Base-by-base conservation (phyloP, 495 filamentous ascomycete species). In the Penicillium tannophilum region DNA sequence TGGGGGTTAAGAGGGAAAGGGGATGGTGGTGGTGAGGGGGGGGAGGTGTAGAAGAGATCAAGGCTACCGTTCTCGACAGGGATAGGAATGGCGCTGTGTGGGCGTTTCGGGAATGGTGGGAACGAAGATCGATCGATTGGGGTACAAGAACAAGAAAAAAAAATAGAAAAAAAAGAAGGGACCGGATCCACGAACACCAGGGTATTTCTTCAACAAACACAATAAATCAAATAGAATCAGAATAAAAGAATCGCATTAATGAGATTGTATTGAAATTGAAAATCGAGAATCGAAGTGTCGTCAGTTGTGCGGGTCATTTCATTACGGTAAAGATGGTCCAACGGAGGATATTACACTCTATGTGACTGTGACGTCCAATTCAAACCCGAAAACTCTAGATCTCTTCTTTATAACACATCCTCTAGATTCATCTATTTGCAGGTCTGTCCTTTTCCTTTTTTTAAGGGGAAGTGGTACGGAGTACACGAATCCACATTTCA, bases 1-100 rank as follows among this genome's bases (percentile, higher is more conserved):
- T 71, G 73, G 74, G 70, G 71, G 71, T 60, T 70, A 70, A 76
- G 70, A 73, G 54, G 56, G 60, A 63, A 63, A 63, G 64, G 59
- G 65, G 63, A 54, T 47, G 47, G 39, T 52, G 46, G 54, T 55
- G 55, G 51, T 46, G 49, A 53, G 53, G 56, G 57, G 56, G 57
- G 67, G 63, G 52, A 28, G 55, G 61, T 56, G 36, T 58, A 56
- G 55, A 62, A 58, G 62, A 56, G 54, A 28, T 62, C 53, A 53
- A 62, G 58, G 49, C 50, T 48, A 62, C 67, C 62, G 69, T 69
- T 72, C 69, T 70, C 58, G 72, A 74, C 72, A 78, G 75, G 73
- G 73, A 74, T 76, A 68, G 68, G 74, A 71, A 74, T 75, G 69
- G 64, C 67, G 66, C 64, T 65, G 67, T 70, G 70, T 72, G 71